Percentiles rank a stretch among this genome's conserved stretches.
Evolutionary conservation across 306 rosid species (phyloP).

Genomic region (Pterocarpus macrocarpus): DNA sequence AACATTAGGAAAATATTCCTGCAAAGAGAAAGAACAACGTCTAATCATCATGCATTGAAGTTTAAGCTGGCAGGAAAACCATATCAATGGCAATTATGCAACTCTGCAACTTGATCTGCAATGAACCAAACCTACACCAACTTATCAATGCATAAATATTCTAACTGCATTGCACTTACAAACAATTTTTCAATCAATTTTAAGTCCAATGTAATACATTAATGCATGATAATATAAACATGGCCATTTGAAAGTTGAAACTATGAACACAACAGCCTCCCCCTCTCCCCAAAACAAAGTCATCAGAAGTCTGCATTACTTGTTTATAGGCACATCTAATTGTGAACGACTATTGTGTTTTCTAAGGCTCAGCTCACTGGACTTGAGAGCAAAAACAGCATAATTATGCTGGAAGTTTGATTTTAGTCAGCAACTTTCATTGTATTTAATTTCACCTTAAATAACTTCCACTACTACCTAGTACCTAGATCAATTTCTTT

Average conservation of each 20-base stretch:
- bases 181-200: slow-evolving; percentile 21
- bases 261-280: neutral
- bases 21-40: neutral
- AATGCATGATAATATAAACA: slow-evolving; percentile 23
- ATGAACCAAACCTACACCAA: neutral
- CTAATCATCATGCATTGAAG: slow-evolving; percentile 8
- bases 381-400: slow-evolving; percentile 26
- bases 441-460: slow-evolving; percentile 9
- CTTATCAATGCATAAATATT: slow-evolving; percentile 28
- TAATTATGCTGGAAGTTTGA: slow-evolving; percentile 21
- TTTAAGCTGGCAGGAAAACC: slow-evolving; percentile 27
- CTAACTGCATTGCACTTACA: slow-evolving; percentile 11
- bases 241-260: neutral
- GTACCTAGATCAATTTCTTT: neutral
- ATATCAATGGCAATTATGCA: slow-evolving; percentile 21
- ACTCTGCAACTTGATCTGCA: slow-evolving; percentile 28
- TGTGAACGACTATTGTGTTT: neutral
- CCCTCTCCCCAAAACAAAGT: neutral
- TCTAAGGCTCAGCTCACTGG: neutral
- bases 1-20: neutral
- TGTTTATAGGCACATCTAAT: slow-evolving; percentile 6
- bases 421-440: neutral
- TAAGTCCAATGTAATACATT: slow-evolving; percentile 24
- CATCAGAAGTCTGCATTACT: neutral
- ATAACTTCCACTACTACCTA: neutral